Base-by-base conservation (phyloP, 805 yeast species). In the Saccharomycopsis fodiens region DNA sequence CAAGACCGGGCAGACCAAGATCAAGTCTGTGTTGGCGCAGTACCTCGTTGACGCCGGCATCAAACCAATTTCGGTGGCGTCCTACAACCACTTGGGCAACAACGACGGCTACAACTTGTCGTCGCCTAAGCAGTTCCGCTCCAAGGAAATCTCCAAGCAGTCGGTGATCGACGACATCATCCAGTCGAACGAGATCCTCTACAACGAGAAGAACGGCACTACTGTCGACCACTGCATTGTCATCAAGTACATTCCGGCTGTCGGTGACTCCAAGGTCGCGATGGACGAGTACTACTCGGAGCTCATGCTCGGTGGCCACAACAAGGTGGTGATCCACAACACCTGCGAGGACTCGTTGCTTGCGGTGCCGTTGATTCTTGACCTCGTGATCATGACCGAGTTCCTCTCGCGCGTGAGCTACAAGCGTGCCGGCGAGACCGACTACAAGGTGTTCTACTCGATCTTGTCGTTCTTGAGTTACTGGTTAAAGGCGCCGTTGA, bases 201-300 rank as follows among this genome's bases (percentile, higher is more conserved):
- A 88, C 74, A 85, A 86, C 60, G 80, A 85, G 41, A 79, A 85
- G 65, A 60, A 70, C 37, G 95, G 96, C 41, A 73, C 78, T 52
- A 74, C 73, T 52, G 83, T 91, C 52, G 97, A 89, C 60, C 97
- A 89, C 66, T 84, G 95, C 68, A 89, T 89, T 63, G 97, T 89
- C 51, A 89, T 89, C 72, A 89, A 89, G 69, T 88, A 89, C 65
- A 69, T 91, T 62, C 84, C 85, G 46, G 96, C 97, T 6, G 97
- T 89, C 41, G 96, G 95, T 32, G 97, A 89, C 66, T 81, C 93
- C 54, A 89, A 89, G 72, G 96, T 89, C 53, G 97, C 97, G 44
- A 91, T 89, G 97, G 97, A 89, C 66, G 97, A 91, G 69, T 89
- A 89, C 70, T 87, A 91, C 70, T 83, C 94, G 46, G 97, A 89